A percentile compares a stretch with the other conserved stretches of the same genome.
These are phyloP conservation scores for Crithidia brevicula DNA, from an alignment of 208 protist genomes.

Conservation along the genomic window DNA sequence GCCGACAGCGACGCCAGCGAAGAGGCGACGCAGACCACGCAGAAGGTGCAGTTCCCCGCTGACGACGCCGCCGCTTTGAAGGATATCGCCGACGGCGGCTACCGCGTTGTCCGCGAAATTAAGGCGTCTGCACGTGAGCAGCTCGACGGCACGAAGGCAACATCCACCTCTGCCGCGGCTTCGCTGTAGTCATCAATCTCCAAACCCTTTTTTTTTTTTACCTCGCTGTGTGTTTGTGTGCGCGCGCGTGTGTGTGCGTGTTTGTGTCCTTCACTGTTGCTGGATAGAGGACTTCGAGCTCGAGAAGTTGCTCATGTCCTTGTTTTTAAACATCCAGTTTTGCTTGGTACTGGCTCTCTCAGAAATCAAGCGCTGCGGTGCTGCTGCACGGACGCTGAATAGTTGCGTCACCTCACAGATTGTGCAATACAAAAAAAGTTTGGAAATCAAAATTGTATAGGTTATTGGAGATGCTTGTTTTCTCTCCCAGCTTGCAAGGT, in stretches of 20 bases:
- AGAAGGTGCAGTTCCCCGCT: constrained; percentile 16
- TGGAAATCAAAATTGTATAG: neutral
- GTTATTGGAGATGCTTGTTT: too few relatives aligned
- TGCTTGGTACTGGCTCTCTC: too few relatives aligned
- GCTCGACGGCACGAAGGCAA: neutral
- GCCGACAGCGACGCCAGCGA: neutral
- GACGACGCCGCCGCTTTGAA: neutral
- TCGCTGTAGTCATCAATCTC: neutral
- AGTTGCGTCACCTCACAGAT: neutral
- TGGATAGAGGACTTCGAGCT: too few relatives aligned
- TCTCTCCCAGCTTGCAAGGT: too few relatives aligned
- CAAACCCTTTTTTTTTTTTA: neutral
- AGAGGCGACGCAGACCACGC: constrained; percentile 7
- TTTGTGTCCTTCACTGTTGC: too few relatives aligned
- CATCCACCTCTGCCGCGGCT: neutral
- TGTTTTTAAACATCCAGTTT: too few relatives aligned
- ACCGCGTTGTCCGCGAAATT: constrained; percentile 29
- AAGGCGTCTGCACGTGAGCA: neutral
- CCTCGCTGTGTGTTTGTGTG: neutral
- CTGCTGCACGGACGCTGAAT: neutral
- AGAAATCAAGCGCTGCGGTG: too few relatives aligned
- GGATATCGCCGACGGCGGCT: neutral
- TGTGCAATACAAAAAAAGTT: neutral
- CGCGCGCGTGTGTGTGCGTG: too few relatives aligned
- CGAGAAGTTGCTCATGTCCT: too few relatives aligned